Evolutionary conservation across 495 filamentous ascomycete species (phyloP).

Genomic region (Xylaria grammica): DNA sequence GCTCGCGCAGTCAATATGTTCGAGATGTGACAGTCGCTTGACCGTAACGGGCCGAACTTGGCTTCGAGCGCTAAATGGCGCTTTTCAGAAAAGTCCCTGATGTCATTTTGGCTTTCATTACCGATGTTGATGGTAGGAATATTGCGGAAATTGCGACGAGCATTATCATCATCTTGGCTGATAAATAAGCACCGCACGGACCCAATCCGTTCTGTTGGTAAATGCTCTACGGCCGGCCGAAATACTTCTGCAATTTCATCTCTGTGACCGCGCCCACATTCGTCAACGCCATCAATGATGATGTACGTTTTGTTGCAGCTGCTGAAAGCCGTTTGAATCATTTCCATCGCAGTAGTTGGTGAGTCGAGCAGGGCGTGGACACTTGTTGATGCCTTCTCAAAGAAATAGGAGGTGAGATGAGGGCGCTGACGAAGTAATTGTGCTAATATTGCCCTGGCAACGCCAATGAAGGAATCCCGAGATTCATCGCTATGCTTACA

Average conservation of each 20-base stretch:
- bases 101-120: not conserved
- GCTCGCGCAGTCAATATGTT: not conserved
- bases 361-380: slow-evolving; percentile 31
- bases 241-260: slow-evolving; percentile 26
- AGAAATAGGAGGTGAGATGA: slow-evolving; percentile 33
- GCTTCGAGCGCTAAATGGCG: not conserved
- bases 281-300: slow-evolving; percentile 50
- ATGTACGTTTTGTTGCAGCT: slow-evolving; percentile 32
- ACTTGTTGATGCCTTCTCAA: slow-evolving; percentile 33
- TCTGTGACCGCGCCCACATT: slow-evolving; percentile 38
- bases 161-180: slow-evolving; percentile 6
- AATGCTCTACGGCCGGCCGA: slow-evolving; percentile 18
- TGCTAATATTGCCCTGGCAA: slow-evolving; percentile 36
- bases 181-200: not conserved
- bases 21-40: slow-evolving; percentile 4
- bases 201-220: not conserved
- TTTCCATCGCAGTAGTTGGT: not conserved
- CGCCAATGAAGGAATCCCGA: slow-evolving; percentile 32
- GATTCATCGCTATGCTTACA: slow-evolving; percentile 38
- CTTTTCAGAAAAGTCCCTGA: not conserved
- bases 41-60: not conserved
- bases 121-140: not conserved
- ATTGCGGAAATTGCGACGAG: not conserved
- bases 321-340: slow-evolving; percentile 27
- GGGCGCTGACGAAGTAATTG: slow-evolving; percentile 39